Evolutionary conservation across 1,139 yeast species (phyloP).

Genomic region (Lodderomyces parapsilosis): DNA sequence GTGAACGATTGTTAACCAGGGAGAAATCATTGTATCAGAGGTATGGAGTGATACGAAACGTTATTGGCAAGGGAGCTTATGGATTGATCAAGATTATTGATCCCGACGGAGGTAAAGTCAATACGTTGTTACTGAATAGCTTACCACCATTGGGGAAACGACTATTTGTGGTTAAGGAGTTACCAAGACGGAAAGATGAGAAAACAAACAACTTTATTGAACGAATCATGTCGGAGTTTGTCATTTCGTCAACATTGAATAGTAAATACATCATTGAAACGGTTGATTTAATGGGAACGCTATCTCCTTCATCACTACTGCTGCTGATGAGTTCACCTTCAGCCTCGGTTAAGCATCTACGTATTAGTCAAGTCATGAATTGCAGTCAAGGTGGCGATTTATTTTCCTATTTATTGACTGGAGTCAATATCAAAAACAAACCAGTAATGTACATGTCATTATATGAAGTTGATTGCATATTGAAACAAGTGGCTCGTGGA

Average conservation of each 20-base stretch:
- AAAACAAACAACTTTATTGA: slow-evolving; percentile 59
- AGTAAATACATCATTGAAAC: slow-evolving; percentile 70
- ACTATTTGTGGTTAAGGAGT: slow-evolving; percentile 72
- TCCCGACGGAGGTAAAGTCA: slow-evolving; percentile 41
- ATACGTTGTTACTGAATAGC: not conserved
- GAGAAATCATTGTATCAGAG: slow-evolving; percentile 47
- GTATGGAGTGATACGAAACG: slow-evolving; percentile 78
- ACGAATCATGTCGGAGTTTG: slow-evolving; percentile 73
- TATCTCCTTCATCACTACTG: not conserved
- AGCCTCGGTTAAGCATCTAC: slow-evolving; percentile 24
- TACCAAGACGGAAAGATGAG: slow-evolving; percentile 46
- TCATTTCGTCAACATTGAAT: slow-evolving; percentile 67
- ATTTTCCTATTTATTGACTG: slow-evolving; percentile 35
- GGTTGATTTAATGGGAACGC: slow-evolving; percentile 61
- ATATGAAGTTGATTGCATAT: slow-evolving; percentile 66
- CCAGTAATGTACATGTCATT: slow-evolving; percentile 27
- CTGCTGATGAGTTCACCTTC: slow-evolving; percentile 55
- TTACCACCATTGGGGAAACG: slow-evolving; percentile 6
- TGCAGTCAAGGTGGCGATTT: slow-evolving; percentile 75
- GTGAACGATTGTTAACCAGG: slow-evolving; percentile 13
- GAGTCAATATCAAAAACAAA: slow-evolving; percentile 15
- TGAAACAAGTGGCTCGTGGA: slow-evolving; percentile 66
- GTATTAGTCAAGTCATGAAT: slow-evolving; percentile 77
- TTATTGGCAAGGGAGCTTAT: slow-evolving; percentile 82
- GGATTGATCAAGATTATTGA: slow-evolving; percentile 75